Percentiles rank a stretch among this genome's conserved stretches.
Evolutionary conservation across 371 early-diverging fungal species (phyloP).

Genomic region (Rhizomucor miehei): DNA sequence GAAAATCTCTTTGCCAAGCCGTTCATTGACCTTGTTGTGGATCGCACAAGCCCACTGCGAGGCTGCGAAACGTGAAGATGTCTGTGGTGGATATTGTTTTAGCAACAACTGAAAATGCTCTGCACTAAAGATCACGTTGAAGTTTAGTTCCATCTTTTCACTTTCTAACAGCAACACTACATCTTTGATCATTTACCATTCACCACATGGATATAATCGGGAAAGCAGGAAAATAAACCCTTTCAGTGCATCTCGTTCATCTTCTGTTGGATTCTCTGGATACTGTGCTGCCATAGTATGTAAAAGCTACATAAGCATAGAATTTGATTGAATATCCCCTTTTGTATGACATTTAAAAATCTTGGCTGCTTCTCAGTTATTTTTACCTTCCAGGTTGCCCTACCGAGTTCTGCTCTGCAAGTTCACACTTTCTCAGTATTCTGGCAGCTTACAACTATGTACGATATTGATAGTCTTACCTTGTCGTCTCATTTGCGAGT

Average conservation of each 20-base stretch:
- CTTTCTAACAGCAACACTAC: too few relatives aligned
- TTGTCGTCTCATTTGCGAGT: constrained; percentile 80
- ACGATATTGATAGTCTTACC: too few relatives aligned
- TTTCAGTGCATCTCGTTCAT: constrained; percentile 76
- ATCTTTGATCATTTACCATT: constrained; percentile 78
- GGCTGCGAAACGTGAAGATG: constrained; percentile 68
- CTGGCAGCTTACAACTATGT: too few relatives aligned
- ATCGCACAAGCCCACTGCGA: constrained; percentile 92
- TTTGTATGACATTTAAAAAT: too few relatives aligned
- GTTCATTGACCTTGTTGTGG: constrained; percentile 96
- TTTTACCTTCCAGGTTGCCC: constrained; percentile 70
- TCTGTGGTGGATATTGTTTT: constrained; percentile 83
- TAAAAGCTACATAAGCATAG: constrained; percentile 60
- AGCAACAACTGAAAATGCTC: constrained; percentile 82
- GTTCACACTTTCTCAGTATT: neutral
- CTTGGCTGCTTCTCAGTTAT: too few relatives aligned
- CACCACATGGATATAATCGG: constrained; percentile 96
- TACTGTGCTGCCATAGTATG: constrained; percentile 97
- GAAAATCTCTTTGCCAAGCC: constrained; percentile 84
- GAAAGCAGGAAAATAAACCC: constrained; percentile 86
- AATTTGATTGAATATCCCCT: too few relatives aligned
- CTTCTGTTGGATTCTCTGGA: constrained; percentile 81
- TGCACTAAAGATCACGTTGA: constrained; percentile 54
- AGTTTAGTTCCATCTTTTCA: too few relatives aligned
- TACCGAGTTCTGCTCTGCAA: constrained; percentile 80